Base-by-base conservation (phyloP, 768 basidiomycete genomes). In the Tulasnella sp. region DNA sequence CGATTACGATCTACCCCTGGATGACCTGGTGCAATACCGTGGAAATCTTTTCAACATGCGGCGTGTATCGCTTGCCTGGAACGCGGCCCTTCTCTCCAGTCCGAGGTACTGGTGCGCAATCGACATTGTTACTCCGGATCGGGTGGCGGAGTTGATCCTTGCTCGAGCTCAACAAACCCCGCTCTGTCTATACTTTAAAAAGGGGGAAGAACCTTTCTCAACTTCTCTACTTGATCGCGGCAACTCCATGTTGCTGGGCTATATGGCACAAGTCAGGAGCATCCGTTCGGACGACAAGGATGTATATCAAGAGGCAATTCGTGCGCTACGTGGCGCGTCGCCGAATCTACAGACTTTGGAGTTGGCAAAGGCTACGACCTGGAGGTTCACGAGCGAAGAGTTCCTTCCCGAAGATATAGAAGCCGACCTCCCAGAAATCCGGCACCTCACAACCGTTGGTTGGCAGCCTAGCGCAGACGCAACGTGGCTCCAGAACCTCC, bases 111-210 rank as follows among this genome's bases (percentile, higher is more conserved):
- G 64, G 64, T 69, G 64, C 28, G 28, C 64, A 14, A 28, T 69
- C 64, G 16, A 69, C 64, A 28, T 69, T 37, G 34, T 12, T 16
- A 9, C 64, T 37, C 34, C 64, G 14, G 28, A 69, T 5, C 1
- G 11, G 64, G n/a, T 69, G 28, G 64, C 34, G 24, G 14, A 37
- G n/a, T 5, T 5, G 8, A 37, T 34, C 64, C 64, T 69, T 2
- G 64, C n/a, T 69, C 64, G 64, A 69, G 64, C 64, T 6, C 64
- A 69, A 37, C 64, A 69, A 37, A 69, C 64, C 34, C 64, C 64
- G 18, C 34, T 69, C 14, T 69, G 64, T 12, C 64, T 69, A 37
- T 69, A 28, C 64, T 69, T 12, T 1, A 28, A 18, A 3, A 2
- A 31, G 64, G 9, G 31, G n/a, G 1, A 69, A 16, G 28, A 3